phyloP scores from a whole-genome alignment of 805 yeast species.

The Starmerella riodocensis region DNA sequence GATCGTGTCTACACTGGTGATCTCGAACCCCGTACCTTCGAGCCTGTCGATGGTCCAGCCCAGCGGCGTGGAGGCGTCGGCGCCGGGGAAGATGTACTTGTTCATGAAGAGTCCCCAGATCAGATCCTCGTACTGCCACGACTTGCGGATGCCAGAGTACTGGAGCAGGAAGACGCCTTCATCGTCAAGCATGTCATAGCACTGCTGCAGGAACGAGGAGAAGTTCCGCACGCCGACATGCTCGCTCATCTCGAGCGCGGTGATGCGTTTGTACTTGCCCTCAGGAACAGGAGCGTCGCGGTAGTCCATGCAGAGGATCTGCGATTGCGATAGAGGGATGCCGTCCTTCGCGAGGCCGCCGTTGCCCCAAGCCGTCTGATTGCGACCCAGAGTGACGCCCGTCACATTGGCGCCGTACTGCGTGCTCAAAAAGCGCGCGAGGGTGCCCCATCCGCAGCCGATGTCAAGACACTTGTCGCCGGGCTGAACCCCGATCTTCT shows the following conservation, averaged over 20 bases:
- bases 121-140: slow-evolving; percentile 89
- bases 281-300: slow-evolving; percentile 72
- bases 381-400: slow-evolving; percentile 78
- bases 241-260: slow-evolving; percentile 91
- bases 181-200: slow-evolving; percentile 76
- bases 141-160: slow-evolving; percentile 80
- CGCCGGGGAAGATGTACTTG: slow-evolving; percentile 94
- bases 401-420: slow-evolving; percentile 77
- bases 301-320: slow-evolving; percentile 72
- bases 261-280: slow-evolving; percentile 64
- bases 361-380: slow-evolving; percentile 86
- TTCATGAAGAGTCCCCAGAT: slow-evolving; percentile 94
- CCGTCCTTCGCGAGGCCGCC: slow-evolving; percentile 55
- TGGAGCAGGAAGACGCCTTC: slow-evolving; percentile 81
- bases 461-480: slow-evolving; percentile 71
- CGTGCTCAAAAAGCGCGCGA: slow-evolving; percentile 70
- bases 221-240: slow-evolving; percentile 88
- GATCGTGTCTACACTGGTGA: slow-evolving; percentile 69
- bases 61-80: slow-evolving; percentile 89
- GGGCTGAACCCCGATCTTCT: slow-evolving; percentile 57
- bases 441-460: slow-evolving; percentile 96
- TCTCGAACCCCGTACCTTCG: slow-evolving; percentile 78
- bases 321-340: slow-evolving; percentile 52
- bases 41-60: slow-evolving; percentile 64
- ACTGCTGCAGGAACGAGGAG: slow-evolving; percentile 60